These are phyloP conservation scores for Marchantia paleacea DNA, from an alignment of 225 moss, liverwort and hornwort species.

Conservation along the genomic window DNA sequence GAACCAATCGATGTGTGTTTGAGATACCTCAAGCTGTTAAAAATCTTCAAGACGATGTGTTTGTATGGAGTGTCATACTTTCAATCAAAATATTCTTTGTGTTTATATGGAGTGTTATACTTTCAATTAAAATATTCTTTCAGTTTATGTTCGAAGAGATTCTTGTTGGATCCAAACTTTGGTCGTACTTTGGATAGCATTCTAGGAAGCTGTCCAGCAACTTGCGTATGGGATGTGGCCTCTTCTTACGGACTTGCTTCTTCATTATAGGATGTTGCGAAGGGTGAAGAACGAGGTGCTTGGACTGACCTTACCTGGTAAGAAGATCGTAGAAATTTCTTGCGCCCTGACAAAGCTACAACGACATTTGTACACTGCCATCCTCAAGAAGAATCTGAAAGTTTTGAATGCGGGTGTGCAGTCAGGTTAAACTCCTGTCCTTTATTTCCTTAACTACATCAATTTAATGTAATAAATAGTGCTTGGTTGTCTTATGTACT, in stretches of 20 bases:
- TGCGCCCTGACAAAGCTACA: constrained; percentile 71
- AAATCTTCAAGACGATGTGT: no score
- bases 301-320: constrained; percentile 69
- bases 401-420: constrained; percentile 53
- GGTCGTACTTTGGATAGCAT: neutral
- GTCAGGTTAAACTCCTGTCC: constrained; percentile 43
- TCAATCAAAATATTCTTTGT: no score
- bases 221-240: neutral
- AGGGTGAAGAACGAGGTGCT: constrained; percentile 77
- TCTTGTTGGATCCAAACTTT: neutral
- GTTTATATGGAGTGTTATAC: no score
- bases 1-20: no score
- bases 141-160: no score
- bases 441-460: neutral
- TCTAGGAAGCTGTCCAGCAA: neutral
- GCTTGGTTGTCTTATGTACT: no score
- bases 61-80: no score
- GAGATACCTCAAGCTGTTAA: no score
- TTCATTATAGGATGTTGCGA: constrained; percentile 85
- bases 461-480: no score
- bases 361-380: constrained; percentile 56
- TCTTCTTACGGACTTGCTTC: neutral
- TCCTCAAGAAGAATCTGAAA: constrained; percentile 62
- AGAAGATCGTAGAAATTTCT: constrained; percentile 64
- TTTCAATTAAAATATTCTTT: no score